A percentile compares a stretch with the other conserved stretches of the same genome.
These are phyloP conservation scores for Uronychia setigera DNA, from an alignment of 73 alveolate genomes.

Conservation along the genomic window DNA sequence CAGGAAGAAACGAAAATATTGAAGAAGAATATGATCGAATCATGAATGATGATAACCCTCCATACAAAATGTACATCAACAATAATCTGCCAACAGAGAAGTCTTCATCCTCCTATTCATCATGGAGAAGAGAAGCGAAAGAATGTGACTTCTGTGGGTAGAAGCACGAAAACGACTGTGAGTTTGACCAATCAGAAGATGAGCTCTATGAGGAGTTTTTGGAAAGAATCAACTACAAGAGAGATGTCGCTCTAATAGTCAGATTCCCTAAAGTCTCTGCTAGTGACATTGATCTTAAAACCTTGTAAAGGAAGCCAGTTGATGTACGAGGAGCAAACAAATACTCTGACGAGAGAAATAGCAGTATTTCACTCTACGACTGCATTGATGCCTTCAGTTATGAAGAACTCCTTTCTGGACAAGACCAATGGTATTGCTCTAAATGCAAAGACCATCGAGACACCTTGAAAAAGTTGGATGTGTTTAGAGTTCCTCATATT, in stretches of 20 bases:
- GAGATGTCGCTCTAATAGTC: neutral
- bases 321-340: neutral
- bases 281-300: neutral
- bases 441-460: slow-evolving; percentile 83
- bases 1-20: neutral
- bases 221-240: neutral
- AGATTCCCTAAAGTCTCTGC: neutral
- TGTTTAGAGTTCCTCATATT: slow-evolving; percentile 82
- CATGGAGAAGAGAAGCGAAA: neutral
- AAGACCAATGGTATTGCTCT: slow-evolving; percentile 90
- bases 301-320: neutral
- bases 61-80: neutral
- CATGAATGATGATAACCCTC: neutral
- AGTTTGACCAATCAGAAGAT: neutral
- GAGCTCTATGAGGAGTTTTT: neutral
- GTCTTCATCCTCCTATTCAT: neutral
- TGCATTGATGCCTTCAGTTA: slow-evolving; percentile 24
- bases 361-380: slow-evolving; percentile 7
- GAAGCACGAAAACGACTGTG: neutral
- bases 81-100: neutral
- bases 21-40: neutral
- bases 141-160: neutral
- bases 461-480: slow-evolving; percentile 77
- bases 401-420: slow-evolving; percentile 79
- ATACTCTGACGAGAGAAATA: neutral